Base-by-base conservation (phyloP, 2,329 filamentous ascomycete genomes). In the Aspergillus sp. region DNA sequence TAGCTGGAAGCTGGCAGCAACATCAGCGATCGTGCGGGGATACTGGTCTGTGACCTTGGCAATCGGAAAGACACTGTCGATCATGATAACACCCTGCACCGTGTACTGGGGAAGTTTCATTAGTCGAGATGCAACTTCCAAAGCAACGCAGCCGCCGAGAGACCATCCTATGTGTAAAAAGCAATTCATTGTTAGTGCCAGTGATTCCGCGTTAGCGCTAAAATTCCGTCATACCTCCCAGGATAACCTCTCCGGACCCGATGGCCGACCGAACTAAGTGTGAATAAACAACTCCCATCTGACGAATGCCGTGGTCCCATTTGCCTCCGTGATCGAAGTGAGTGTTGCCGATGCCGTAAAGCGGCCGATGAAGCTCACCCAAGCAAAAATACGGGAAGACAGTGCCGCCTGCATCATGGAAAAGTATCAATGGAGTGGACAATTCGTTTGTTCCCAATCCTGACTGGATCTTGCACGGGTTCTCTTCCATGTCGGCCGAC, bases 321-420 rank as follows among this genome's bases (percentile, higher is more conserved):
- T 58, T n/a, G 10, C 55, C 59, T 42, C 55, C 55, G 8, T 25
- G 27, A 2, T 58, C 38, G 6, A 54, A 57, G 0, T 36, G 49
- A 3, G 56, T 32, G 30, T 61, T 58, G 17, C 32, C 25, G 7
- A 61, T 47, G n/a, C 55, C 59, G 51, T 58, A 61, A 6, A 61
- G 27, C 30, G 59, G 59, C 10, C 59, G 50, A 3, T 55, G 13
- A 6, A 58, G 13, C 6, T 54, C 36, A 0, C 55, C 59, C 1
- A 61, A 39, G 21, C 44, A 25, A 7, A 61, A 58, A 25, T 61
- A 61, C 4, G 48, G 54, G 4, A 61, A 27, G 4, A 61, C 44
- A 4, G 59, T 58, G 32, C 59, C 59, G 6, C 54, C 59, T 13
- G 55, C 59, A 47, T 61, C 55, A 19, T 61, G 59, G 11, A 61